phyloP scores from a whole-genome alignment of 2,329 filamentous ascomycete species.

The Neurospora sp. region DNA sequence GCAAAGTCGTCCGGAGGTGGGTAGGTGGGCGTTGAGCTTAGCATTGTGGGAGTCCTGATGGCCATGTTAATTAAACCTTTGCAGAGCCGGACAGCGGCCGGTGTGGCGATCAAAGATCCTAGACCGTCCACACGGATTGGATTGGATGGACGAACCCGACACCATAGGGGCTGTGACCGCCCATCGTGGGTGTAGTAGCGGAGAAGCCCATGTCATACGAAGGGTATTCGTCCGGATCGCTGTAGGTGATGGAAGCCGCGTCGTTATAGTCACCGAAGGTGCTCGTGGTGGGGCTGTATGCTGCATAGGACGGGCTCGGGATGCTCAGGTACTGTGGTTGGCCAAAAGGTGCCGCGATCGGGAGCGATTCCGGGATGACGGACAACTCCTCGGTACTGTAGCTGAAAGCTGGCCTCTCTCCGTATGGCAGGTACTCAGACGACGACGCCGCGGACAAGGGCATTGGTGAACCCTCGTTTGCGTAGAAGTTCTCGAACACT shows the following conservation, averaged over 20 bases:
- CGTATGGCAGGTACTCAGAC: conserved; percentile 41
- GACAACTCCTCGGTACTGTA: conserved; percentile 56
- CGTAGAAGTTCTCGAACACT: conserved; percentile 48
- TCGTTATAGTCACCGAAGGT: conserved; percentile 41
- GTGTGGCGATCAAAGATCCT: conserved; percentile 32
- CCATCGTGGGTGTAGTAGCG: conserved; percentile 36
- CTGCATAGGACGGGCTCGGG: conserved; percentile 51
- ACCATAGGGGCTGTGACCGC: conserved; percentile 37
- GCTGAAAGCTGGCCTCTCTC: conserved; percentile 47
- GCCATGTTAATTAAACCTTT: conserved; percentile 44
- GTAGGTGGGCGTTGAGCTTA: conserved; percentile 34
- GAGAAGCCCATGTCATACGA: conserved; percentile 39
- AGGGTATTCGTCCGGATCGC: conserved; percentile 49
- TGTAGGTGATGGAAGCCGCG: conserved; percentile 46
- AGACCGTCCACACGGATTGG: conserved; percentile 49
- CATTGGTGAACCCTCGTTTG: conserved; percentile 31
- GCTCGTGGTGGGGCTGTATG: conserved; percentile 54
- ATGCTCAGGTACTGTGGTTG: conserved; percentile 51
- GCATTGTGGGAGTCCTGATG: conserved; percentile 35
- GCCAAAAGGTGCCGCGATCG: conserved; percentile 45
- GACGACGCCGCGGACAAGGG: conserved; percentile 31
- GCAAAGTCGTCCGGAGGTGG: conserved; percentile 34
- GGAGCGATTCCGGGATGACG: conserved; percentile 40
- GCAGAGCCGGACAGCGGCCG: conserved; percentile 29
- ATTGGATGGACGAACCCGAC: conserved; percentile 55